A percentile compares a stretch with the other conserved stretches of the same genome.
These are phyloP conservation scores for Magnusiomyces ingens DNA, from an alignment of 1,139 yeast genomes.

Conservation along the genomic window DNA sequence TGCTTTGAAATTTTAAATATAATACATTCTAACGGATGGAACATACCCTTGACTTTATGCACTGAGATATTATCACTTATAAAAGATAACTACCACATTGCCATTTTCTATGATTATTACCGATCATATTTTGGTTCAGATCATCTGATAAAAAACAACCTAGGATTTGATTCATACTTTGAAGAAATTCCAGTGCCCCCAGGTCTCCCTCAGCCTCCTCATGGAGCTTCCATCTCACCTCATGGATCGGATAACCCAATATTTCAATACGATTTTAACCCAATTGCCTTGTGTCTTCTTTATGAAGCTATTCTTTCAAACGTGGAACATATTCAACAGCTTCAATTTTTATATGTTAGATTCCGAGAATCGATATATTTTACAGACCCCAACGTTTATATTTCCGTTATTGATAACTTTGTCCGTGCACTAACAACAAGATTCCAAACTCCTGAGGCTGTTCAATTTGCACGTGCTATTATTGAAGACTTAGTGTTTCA, in stretches of 20 bases:
- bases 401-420: constrained; percentile 9
- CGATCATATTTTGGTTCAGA: constrained; percentile 11
- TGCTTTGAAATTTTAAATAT: constrained; percentile 23
- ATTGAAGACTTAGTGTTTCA: constrained; percentile 3
- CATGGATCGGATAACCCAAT: not conserved
- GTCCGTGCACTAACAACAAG: constrained; percentile 5
- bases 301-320: constrained; percentile 8
- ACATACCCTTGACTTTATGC: constrained; percentile 15
- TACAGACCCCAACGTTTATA: not conserved
- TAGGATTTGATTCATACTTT: constrained; percentile 14
- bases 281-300: constrained; percentile 11
- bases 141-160: constrained; percentile 5
- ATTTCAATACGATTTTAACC: constrained; percentile 6
- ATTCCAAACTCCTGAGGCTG: constrained; percentile 7
- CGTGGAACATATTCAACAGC: constrained; percentile 2
- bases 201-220: not conserved
- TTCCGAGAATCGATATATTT: constrained; percentile 3
- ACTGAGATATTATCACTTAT: constrained; percentile 22
- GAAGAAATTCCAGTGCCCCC: constrained; percentile 4
- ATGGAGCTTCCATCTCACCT: not conserved
- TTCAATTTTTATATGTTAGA: constrained; percentile 3
- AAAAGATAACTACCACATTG: constrained; percentile 20
- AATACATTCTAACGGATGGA: constrained; percentile 15
- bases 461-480: constrained; percentile 9
- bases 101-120: constrained; percentile 20